Percentiles rank a stretch among this genome's conserved stretches.
These are phyloP conservation scores for Yamadazyma olivae DNA, from an alignment of 805 yeast species.

Conservation along the genomic window DNA sequence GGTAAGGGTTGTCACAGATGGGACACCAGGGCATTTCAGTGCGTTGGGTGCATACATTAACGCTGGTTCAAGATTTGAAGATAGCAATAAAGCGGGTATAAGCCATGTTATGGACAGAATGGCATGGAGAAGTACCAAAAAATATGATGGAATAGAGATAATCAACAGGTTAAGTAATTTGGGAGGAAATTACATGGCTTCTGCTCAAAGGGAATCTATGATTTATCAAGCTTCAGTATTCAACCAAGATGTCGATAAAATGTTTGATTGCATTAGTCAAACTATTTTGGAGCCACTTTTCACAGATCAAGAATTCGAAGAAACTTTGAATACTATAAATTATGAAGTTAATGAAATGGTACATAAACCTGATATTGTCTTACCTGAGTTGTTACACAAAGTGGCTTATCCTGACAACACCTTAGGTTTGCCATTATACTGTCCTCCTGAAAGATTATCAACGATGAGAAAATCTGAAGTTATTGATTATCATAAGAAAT, in stretches of 20 bases:
- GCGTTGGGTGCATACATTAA: constrained; percentile 87
- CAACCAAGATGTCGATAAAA: constrained; percentile 74
- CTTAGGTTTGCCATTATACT: constrained; percentile 80
- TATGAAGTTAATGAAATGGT: constrained; percentile 83
- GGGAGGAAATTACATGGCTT: constrained; percentile 94
- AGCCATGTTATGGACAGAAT: constrained; percentile 83
- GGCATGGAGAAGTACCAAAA: constrained; percentile 72
- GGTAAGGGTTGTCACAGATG: constrained; percentile 76
- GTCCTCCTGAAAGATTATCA: constrained; percentile 69
- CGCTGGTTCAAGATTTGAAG: constrained; percentile 88
- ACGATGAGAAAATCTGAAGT: constrained; percentile 52
- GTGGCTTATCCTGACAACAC: constrained; percentile 73
- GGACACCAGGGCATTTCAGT: constrained; percentile 85
- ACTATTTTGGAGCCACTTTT: constrained; percentile 73
- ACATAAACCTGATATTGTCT: constrained; percentile 75
- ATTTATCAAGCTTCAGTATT: constrained; percentile 94
- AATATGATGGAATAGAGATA: constrained; percentile 64
- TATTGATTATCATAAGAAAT: constrained; percentile 55
- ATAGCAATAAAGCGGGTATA: constrained; percentile 56
- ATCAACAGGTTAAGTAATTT: constrained; percentile 68
- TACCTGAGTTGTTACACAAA: constrained; percentile 88
- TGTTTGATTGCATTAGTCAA: constrained; percentile 74
- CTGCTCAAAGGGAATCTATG: constrained; percentile 87
- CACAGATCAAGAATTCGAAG: constrained; percentile 66
- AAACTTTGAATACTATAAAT: constrained; percentile 67